Base-by-base conservation (phyloP, 2,329 filamentous ascomycete species). In the Tetracladium maxilliforme region DNA sequence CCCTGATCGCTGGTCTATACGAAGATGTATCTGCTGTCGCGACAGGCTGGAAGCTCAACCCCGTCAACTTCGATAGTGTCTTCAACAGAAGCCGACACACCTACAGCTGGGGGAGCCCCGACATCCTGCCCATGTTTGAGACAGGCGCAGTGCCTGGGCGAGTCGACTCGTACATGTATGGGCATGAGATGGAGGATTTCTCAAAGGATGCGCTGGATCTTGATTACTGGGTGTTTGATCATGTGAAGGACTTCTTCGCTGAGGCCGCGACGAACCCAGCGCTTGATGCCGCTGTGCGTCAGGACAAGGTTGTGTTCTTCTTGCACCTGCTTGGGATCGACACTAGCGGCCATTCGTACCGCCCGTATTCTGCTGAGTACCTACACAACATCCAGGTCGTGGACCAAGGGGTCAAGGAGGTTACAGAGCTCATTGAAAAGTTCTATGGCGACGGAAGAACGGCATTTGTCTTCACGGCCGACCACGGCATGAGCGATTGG, bases 401-500 rank as follows among this genome's bases (percentile, higher is more conserved):
- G 17, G 92, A 98, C 43, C 57, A 83, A 39, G 90, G 90, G 3
- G 79, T 98, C 2, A 63, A 79, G 48, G 79, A 93, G 49, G 77
- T 93, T 24, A 76, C 78, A 0, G 64, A 78, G 34, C 46, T 93
- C 27, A 74, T 94, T 24, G 71, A 92, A 18, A 67, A 77, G 9
- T 98, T 95, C 45, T 98, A 94, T 41, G 63, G 56, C 5, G 76
- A 84, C 38, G 77, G 69, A 27, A 75, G 90, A 48, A 95, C 90
- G 0, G 83, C 92, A 0, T 98, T 87, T 46, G 70, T 98, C 10
- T 98, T 98, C 45, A 98, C 92, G 2, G 90, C 90, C 6, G 90
- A 98, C 44, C 90, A 98, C 48, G 90, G 90, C 11, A 98, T 98
- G 90, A 95, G 83, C 43, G 90, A 98, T 50, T 94, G 80, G 76